Evolutionary conservation across 1,139 yeast species (phyloP).

Genomic region (Blastobotrys raffinosifermentans): DNA sequence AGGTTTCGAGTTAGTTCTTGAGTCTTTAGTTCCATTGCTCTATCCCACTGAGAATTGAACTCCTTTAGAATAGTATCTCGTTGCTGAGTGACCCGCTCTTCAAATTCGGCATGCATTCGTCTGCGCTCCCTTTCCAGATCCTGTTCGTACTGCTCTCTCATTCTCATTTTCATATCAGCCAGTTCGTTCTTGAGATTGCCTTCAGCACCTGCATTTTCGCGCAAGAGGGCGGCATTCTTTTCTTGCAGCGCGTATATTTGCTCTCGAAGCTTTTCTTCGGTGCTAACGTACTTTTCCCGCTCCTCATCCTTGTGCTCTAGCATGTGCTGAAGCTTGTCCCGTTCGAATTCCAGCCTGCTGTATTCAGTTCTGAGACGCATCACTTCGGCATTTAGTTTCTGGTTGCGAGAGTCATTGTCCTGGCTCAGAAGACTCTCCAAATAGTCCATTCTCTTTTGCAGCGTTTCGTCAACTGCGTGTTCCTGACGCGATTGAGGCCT

Average conservation of each 20-base stretch:
- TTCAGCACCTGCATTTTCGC: constrained; percentile 22
- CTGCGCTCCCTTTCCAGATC: constrained; percentile 13
- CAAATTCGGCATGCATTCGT: constrained; percentile 21
- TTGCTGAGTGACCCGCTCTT: constrained; percentile 15
- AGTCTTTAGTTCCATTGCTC: constrained; percentile 13
- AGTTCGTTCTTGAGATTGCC: constrained; percentile 28
- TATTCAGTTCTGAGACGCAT: constrained; percentile 17
- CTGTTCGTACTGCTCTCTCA: constrained; percentile 13
- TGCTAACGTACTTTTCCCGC: constrained; percentile 34
- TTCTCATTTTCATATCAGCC: constrained; percentile 20
- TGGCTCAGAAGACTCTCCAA: constrained; percentile 2
- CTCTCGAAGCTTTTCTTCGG: constrained; percentile 33
- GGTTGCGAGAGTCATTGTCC: too few species aligned
- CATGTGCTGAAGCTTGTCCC: constrained; percentile 30
- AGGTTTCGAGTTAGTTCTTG: constrained; percentile 3
- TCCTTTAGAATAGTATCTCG: constrained; percentile 14
- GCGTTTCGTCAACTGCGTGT: neutral
- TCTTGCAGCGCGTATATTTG: constrained; percentile 30
- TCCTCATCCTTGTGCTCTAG: constrained; percentile 19
- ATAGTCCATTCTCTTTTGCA: constrained; percentile 1
- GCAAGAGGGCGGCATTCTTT: constrained; percentile 20
- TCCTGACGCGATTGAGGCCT: too few species aligned
- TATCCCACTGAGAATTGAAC: constrained; percentile 8
- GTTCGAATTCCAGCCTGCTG: constrained; percentile 37
- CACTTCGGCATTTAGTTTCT: constrained; percentile 11